Evolutionary conservation across 2,329 filamentous ascomycete genomes (phyloP), one percentile per base, ranked within the genome.

Genomic region (Stagonosporopsis chrysanthemi): DNA sequence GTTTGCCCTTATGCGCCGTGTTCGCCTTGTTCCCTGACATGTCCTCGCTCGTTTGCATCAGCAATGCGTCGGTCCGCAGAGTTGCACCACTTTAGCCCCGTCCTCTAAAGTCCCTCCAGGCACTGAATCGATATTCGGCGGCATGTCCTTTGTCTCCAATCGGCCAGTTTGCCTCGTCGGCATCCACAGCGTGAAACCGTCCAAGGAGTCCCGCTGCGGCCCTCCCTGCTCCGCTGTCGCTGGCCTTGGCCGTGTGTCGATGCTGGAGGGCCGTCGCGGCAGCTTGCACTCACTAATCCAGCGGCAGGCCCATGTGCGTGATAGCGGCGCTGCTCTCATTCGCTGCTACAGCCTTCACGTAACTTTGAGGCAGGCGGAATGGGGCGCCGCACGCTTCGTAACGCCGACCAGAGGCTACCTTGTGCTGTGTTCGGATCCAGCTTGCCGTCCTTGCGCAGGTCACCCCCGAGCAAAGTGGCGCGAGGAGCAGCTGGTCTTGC

Each of bases 51-150:
- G 58, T 65, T 56, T 62, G 63, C 61, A 57, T 61, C 42, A 33
- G 46, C 55, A 57, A 54, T 59, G 63, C 62, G 45, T 59, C 61
- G 55, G 50, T 52, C 50, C 55, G 58, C 58, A 63, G 51, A 62
- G 54, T 60, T 58, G 55, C 62, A 58, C 60, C 55, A 58, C 61
- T 55, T 49, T 54, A 56, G 58, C 39, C 57, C 23, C 26, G 12
- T 40, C 31, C 29, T 49, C 44, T 26, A 44, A 44, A 49, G 41
- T 19, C 50, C 36, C 22, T 35, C 19, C 39, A 43, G 42, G 48
- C 48, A 38, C 36, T 39, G 29, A 45, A 29, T 48, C 57, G 14
- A 39, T 52, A 31, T 28, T 52, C 46, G 45, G 53, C 46, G 35
- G 45, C 46, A 50, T 45, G 24, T 17, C 23, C 41, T 41, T 45